Percentiles rank a stretch among this genome's conserved stretches.
phyloP scores from a whole-genome alignment of 164 flowering plant genomes.

The Stephania japonica region DNA sequence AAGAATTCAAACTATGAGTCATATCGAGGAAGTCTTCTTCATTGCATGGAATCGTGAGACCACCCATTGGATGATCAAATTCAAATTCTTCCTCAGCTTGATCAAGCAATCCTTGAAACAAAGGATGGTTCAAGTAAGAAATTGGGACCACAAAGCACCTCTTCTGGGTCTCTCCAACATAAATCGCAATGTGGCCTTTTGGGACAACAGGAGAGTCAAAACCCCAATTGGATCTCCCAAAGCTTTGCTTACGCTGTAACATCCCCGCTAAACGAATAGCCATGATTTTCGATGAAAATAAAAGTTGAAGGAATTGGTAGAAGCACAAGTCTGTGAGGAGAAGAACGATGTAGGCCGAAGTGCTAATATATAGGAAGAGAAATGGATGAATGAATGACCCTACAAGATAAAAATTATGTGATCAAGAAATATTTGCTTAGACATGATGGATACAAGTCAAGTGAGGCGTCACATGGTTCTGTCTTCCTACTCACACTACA shows the following conservation, averaged over 20 bases:
- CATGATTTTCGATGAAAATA: not conserved
- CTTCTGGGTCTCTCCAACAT: conserved; percentile 5
- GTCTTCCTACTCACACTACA: not conserved
- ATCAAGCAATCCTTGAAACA: conserved; percentile 1
- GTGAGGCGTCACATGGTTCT: not conserved
- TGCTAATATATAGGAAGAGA: not conserved
- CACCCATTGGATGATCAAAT: conserved; percentile 9
- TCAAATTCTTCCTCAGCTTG: conserved; percentile 5
- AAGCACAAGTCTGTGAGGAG: not conserved
- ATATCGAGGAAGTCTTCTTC: conserved; percentile 1
- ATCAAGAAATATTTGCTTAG: not conserved
- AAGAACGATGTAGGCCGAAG: not conserved
- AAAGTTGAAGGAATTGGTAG: not conserved
- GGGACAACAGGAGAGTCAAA: not conserved
- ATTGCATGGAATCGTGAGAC: conserved; percentile 5
- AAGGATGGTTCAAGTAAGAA: not conserved
- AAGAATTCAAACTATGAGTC: not conserved
- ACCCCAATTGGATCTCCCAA: not conserved
- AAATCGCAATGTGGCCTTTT: conserved; percentile 8
- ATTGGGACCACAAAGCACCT: not conserved
- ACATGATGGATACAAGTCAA: not conserved
- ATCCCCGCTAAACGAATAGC: not conserved
- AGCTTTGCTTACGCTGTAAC: not conserved
- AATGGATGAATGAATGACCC: not conserved
- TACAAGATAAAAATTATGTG: not conserved